phyloP scores from a whole-genome alignment of 208 protist genomes.

The Leishmania gerbilli region DNA sequence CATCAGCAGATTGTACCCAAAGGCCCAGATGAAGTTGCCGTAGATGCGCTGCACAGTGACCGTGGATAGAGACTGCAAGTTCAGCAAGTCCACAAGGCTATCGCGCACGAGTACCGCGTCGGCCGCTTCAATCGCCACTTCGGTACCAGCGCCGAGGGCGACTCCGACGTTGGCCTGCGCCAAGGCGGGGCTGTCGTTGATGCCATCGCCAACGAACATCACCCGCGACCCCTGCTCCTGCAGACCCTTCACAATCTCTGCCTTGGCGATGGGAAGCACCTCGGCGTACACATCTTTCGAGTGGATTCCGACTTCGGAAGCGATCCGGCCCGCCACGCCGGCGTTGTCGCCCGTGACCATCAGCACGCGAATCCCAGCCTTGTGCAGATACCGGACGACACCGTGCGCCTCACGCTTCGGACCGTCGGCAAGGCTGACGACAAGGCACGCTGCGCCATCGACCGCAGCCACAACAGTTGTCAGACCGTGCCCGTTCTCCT shows the following conservation, averaged over 20 bases:
- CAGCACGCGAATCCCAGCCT: constrained; percentile 42
- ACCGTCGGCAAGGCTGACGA: constrained; percentile 84
- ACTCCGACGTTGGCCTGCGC: constrained; percentile 88
- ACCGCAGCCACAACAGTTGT: constrained; percentile 86
- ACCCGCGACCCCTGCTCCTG: constrained; percentile 54
- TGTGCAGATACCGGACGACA: constrained; percentile 72
- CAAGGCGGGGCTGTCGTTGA: constrained; percentile 91
- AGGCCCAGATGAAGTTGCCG: constrained; percentile 91
- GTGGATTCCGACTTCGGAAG: constrained; percentile 76
- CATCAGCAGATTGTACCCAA: constrained; percentile 89
- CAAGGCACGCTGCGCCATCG: constrained; percentile 42
- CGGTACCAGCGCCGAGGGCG: constrained; percentile 84
- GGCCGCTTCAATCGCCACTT: constrained; percentile 83
- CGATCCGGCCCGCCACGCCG: constrained; percentile 63
- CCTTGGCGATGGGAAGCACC: constrained; percentile 86
- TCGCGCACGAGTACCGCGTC: constrained; percentile 84
- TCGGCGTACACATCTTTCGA: constrained; percentile 70
- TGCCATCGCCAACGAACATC: constrained; percentile 91
- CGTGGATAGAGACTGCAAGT: constrained; percentile 60
- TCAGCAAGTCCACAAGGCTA: constrained; percentile 73
- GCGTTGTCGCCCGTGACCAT: constrained; percentile 90
- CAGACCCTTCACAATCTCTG: constrained; percentile 70
- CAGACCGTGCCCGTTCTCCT: constrained; percentile 39
- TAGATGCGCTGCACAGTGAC: constrained; percentile 80
- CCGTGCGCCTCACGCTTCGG: constrained; percentile 82